These are phyloP conservation scores for Cinchona pubescens DNA, from an alignment of 257 asterid genomes.

Conservation along the genomic window DNA sequence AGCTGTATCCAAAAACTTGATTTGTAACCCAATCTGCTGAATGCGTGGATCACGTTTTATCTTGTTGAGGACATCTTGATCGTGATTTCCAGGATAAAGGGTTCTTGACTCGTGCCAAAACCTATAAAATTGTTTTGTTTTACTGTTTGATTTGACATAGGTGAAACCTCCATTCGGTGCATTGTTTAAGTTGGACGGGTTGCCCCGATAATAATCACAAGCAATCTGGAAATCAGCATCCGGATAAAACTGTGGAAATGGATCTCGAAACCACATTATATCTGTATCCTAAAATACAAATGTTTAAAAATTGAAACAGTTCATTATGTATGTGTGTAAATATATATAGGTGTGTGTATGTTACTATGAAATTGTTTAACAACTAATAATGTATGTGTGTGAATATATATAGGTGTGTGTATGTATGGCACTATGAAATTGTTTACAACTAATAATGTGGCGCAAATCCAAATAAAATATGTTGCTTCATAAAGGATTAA, in stretches of 20 bases:
- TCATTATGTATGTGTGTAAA: too few relatives aligned
- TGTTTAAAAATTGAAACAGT: too few relatives aligned
- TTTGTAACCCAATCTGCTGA: constrained; percentile 33
- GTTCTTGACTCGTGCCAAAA: constrained; percentile 41
- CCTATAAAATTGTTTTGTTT: constrained; percentile 48
- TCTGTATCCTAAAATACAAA: constrained; percentile 49
- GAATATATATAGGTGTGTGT: too few relatives aligned
- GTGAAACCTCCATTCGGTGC: constrained; percentile 62
- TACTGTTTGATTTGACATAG: constrained; percentile 48
- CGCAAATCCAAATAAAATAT: too few relatives aligned
- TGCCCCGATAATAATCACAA: constrained; percentile 45
- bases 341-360: too few relatives aligned
- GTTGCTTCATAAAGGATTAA: too few relatives aligned
- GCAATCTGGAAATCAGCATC: constrained; percentile 59
- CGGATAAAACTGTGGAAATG: constrained; percentile 43
- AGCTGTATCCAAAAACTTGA: constrained; percentile 50
- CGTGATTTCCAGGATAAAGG: constrained; percentile 46
- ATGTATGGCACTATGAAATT: neutral
- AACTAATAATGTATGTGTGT: too few relatives aligned
- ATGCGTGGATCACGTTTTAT: constrained; percentile 19
- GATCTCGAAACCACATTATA: constrained; percentile 63
- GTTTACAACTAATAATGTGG: too few relatives aligned
- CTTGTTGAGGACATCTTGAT: constrained; percentile 58
- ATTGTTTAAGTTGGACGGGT: constrained; percentile 33
- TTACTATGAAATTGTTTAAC: too few relatives aligned